Evolutionary conservation across 1,284 basidiomycete genomes (phyloP).

Genomic region (Naganishia sp.): DNA sequence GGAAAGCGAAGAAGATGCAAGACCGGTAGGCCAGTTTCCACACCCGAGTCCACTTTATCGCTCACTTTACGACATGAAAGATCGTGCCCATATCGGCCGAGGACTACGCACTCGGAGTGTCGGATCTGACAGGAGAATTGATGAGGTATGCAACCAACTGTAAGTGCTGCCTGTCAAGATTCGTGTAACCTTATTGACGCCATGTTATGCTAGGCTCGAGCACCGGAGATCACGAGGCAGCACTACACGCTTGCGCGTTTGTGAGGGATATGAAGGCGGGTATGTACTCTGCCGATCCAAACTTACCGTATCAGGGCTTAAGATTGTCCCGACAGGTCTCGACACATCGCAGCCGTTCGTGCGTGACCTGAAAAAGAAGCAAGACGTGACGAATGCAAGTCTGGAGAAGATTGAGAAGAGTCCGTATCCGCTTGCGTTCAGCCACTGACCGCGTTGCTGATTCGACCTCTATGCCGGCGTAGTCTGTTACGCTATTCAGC

Average conservation of each 20-base stretch:
- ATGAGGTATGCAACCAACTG: conserved; percentile 86
- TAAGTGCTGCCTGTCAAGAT: conserved; percentile 31
- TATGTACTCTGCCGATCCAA: conserved; percentile 44
- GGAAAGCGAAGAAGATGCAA: conserved; percentile 58
- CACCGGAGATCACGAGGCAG: conserved; percentile 69
- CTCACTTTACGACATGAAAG: neutral
- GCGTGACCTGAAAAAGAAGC: conserved; percentile 79
- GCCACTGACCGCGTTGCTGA: neutral
- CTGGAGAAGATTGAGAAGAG: conserved; percentile 93
- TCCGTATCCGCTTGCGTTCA: conserved; percentile 50
- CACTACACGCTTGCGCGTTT: conserved; percentile 70
- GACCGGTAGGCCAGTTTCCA: conserved; percentile 9
- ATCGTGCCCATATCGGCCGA: conserved; percentile 51
- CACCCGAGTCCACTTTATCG: neutral
- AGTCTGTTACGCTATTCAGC: conserved; percentile 54
- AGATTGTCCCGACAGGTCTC: conserved; percentile 61
- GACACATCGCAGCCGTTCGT: conserved; percentile 70
- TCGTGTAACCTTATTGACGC: conserved; percentile 9
- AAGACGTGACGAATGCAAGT: conserved; percentile 77
- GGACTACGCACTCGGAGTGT: conserved; percentile 89
- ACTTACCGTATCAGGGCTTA: neutral
- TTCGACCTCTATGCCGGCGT: neutral
- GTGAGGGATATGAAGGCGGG: conserved; percentile 78
- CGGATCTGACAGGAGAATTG: conserved; percentile 91
- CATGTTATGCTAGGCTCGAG: conserved; percentile 62